Percentiles rank a stretch among this genome's conserved stretches.
Evolutionary conservation across 345 rosid species (phyloP).

Genomic region (Anacardium occidentale): DNA sequence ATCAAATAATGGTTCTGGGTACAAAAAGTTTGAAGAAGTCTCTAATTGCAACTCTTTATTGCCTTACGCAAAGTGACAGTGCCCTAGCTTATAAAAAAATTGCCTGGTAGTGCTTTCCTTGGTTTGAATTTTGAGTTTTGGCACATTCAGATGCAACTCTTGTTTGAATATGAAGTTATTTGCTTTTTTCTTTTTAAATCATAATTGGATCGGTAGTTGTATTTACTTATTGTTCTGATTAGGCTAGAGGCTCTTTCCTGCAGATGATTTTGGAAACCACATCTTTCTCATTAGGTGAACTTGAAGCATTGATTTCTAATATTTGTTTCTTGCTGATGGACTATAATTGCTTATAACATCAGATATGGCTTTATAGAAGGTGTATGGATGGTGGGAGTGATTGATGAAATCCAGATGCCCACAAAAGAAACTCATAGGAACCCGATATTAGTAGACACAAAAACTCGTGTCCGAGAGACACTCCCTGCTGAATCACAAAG

Average conservation of each 20-base stretch:
- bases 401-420: slow-evolving; percentile 69
- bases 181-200: not conserved
- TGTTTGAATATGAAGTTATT: too few relatives aligned
- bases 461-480: slow-evolving; percentile 56
- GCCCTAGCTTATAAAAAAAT: too few relatives aligned
- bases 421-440: slow-evolving; percentile 31
- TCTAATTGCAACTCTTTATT: too few relatives aligned
- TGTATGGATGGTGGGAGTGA: slow-evolving; percentile 66
- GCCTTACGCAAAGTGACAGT: too few relatives aligned
- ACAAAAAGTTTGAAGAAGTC: too few relatives aligned
- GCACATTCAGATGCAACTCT: too few relatives aligned
- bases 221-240: not conserved
- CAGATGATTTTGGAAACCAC: not conserved
- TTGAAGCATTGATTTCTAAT: slow-evolving; percentile 4
- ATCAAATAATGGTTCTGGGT: too few relatives aligned
- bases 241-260: not conserved
- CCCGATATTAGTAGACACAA: slow-evolving; percentile 62
- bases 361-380: slow-evolving; percentile 64
- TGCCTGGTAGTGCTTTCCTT: too few relatives aligned
- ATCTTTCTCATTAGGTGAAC: not conserved
- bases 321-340: slow-evolving; percentile 19
- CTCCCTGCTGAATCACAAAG: slow-evolving; percentile 78
- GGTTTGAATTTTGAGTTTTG: too few relatives aligned
- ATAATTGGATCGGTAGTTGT: not conserved
- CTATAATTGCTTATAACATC: slow-evolving; percentile 29